These are phyloP conservation scores for Cardamine occulta DNA, from an alignment of 345 rosid genomes.

Conservation along the genomic window DNA sequence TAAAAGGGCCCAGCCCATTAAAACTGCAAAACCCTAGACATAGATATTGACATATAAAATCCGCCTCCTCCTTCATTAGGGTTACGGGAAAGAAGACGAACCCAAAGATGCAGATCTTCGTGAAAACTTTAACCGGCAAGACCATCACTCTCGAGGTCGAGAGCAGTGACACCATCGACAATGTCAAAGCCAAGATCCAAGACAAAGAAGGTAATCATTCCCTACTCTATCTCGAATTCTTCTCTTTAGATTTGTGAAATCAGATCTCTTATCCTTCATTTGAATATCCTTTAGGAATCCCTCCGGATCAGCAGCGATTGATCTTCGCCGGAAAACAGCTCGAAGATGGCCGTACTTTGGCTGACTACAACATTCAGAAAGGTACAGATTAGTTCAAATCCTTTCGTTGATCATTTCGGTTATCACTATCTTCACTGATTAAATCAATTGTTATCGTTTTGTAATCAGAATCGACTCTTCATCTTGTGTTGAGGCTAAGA, in stretches of 20 bases:
- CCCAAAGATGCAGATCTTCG: slow-evolving; percentile 84
- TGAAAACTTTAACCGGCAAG: slow-evolving; percentile 90
- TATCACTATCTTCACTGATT: not conserved
- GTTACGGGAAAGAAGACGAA: slow-evolving; percentile 27
- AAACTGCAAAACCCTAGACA: slow-evolving; percentile 28
- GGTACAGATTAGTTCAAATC: slow-evolving; percentile 40
- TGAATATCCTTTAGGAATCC: slow-evolving; percentile 54
- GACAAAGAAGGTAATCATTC: slow-evolving; percentile 73
- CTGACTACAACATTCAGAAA: slow-evolving; percentile 91
- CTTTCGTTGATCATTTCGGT: not conserved
- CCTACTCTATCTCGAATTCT: not conserved
- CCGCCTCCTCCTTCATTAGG: not conserved
- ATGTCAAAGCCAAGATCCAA: slow-evolving; percentile 92
- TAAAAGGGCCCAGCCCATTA: slow-evolving; percentile 18
- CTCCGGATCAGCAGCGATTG: slow-evolving; percentile 90
- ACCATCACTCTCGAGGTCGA: slow-evolving; percentile 96
- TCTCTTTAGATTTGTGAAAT: not conserved
- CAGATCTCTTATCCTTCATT: not conserved
- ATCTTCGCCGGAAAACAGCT: slow-evolving; percentile 95
- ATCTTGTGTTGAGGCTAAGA: slow-evolving; percentile 81
- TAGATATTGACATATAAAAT: not conserved
- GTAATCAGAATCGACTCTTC: slow-evolving; percentile 72
- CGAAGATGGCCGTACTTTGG: slow-evolving; percentile 90
- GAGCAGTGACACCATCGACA: slow-evolving; percentile 86
- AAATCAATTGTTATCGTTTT: not conserved